phyloP scores from a whole-genome alignment of 306 rosid species.

The Cicer yamashitae region DNA sequence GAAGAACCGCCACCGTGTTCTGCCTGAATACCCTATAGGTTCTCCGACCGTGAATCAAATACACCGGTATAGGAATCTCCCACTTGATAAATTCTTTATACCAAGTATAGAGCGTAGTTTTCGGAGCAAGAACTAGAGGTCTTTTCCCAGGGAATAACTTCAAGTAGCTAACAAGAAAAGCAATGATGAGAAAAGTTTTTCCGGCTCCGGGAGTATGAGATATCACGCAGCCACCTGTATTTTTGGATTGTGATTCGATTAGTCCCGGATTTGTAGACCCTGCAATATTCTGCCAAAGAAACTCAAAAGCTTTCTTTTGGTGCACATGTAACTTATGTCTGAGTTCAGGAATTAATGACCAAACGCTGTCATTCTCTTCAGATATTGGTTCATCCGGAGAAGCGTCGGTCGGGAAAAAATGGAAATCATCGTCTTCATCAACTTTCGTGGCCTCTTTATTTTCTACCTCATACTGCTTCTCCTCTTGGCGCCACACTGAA shows the following conservation, averaged over 20 bases:
- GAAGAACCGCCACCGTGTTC: constrained; percentile 50
- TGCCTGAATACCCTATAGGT: constrained; percentile 72
- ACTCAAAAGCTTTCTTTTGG: constrained; percentile 90
- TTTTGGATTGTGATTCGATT: constrained; percentile 58
- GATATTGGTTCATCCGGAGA: constrained; percentile 52
- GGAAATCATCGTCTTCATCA: constrained; percentile 56
- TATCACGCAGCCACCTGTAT: constrained; percentile 86
- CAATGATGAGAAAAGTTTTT: constrained; percentile 88
- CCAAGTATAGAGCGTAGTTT: constrained; percentile 96
- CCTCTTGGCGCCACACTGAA: constrained; percentile 57
- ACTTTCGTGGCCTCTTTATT: constrained; percentile 45
- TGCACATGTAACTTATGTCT: constrained; percentile 60
- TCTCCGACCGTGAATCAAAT: constrained; percentile 88
- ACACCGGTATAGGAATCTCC: constrained; percentile 91
- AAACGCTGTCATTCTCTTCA: constrained; percentile 70
- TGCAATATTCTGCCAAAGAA: constrained; percentile 84
- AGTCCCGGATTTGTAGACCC: constrained; percentile 73
- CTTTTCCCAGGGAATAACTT: constrained; percentile 87
- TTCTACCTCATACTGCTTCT: constrained; percentile 50
- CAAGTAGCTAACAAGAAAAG: constrained; percentile 89
- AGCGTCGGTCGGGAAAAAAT: constrained; percentile 43
- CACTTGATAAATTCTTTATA: constrained; percentile 96
- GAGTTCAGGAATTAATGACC: constrained; percentile 62
- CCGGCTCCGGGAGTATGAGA: constrained; percentile 99
- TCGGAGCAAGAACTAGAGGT: constrained; percentile 94